Conservation (phyloP, 2,329 filamentous ascomycete genomes). For the Curvularia sp. region DNA sequence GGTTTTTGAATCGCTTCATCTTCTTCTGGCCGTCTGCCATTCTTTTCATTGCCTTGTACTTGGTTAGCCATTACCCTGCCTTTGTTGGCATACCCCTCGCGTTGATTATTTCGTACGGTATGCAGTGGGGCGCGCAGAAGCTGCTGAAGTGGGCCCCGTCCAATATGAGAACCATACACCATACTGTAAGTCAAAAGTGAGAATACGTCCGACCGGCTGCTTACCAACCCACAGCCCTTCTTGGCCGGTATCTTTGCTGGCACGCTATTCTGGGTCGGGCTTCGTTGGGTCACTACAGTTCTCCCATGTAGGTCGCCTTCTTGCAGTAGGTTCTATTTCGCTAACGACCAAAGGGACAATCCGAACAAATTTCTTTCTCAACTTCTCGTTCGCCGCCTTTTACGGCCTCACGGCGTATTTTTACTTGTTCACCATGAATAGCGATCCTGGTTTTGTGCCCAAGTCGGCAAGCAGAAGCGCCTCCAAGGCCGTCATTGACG, state of each 20-base stretch:
- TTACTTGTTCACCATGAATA: slow-evolving; percentile 83
- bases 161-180: slow-evolving; percentile 89
- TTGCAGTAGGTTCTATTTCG: neutral
- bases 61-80: slow-evolving; percentile 76
- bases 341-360: slow-evolving; percentile 66
- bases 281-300: slow-evolving; percentile 77
- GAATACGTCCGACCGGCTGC: slow-evolving; percentile 2
- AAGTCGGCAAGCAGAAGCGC: slow-evolving; percentile 88
- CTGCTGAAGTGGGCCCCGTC: slow-evolving; percentile 81
- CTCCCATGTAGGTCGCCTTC: slow-evolving; percentile 68
- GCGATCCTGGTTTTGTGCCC: slow-evolving; percentile 91
- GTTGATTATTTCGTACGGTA: slow-evolving; percentile 68
- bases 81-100: slow-evolving; percentile 78
- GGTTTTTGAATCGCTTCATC: slow-evolving; percentile 82
- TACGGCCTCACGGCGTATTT: slow-evolving; percentile 80
- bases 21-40: slow-evolving; percentile 88
- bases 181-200: slow-evolving; percentile 68
- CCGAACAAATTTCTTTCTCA: slow-evolving; percentile 72
- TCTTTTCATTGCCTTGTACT: slow-evolving; percentile 72
- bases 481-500: slow-evolving; percentile 87
- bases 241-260: slow-evolving; percentile 91
- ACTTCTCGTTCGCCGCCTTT: slow-evolving; percentile 73
- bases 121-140: slow-evolving; percentile 81
- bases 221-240: slow-evolving; percentile 71
- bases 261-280: slow-evolving; percentile 79